Evolutionary conservation across 441 rosid genomes (phyloP).

Genomic region (Eutrema salsugineum): DNA sequence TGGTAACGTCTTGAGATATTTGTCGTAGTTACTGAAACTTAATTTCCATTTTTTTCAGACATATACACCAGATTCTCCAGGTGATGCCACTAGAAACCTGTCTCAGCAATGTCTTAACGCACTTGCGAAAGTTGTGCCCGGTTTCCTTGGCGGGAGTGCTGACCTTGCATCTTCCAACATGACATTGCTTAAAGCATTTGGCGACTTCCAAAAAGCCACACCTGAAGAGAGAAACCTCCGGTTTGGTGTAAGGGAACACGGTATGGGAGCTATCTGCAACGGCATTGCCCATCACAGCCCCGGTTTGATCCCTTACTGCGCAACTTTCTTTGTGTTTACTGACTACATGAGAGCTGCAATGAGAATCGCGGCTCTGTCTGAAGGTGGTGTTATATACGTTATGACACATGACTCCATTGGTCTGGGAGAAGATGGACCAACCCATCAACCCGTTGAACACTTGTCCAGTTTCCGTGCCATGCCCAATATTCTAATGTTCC

Average conservation of each 20-base stretch:
- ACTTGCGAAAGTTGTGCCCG: constrained; percentile 47
- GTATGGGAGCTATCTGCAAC: constrained; percentile 56
- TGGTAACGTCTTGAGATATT: background rate
- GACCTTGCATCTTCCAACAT: constrained; percentile 61
- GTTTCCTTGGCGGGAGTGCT: constrained; percentile 61
- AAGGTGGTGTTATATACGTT: constrained; percentile 57
- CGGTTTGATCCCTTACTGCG: constrained; percentile 55
- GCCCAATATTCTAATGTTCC: constrained; percentile 56
- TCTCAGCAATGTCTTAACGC: constrained; percentile 58
- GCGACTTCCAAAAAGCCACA: constrained; percentile 51
- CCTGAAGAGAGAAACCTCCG: constrained; percentile 56
- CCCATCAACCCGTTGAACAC: constrained; percentile 59
- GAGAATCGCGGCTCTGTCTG: constrained; percentile 48
- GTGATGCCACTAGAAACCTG: constrained; percentile 56
- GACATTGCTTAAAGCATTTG: constrained; percentile 50
- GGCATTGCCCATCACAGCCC: constrained; percentile 55
- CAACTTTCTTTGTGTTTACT: constrained; percentile 58
- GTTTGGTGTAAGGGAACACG: constrained; percentile 55
- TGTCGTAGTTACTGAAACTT: background rate
- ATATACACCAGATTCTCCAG: constrained; percentile 51
- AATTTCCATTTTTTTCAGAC: constrained; percentile 29
- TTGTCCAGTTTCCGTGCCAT: constrained; percentile 54
- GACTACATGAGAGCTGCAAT: constrained; percentile 65
- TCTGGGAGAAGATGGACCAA: constrained; percentile 60
- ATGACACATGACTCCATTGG: constrained; percentile 65